Conservation (phyloP, 2,329 filamentous ascomycete genomes). For the Stemphylium beticola region DNA sequence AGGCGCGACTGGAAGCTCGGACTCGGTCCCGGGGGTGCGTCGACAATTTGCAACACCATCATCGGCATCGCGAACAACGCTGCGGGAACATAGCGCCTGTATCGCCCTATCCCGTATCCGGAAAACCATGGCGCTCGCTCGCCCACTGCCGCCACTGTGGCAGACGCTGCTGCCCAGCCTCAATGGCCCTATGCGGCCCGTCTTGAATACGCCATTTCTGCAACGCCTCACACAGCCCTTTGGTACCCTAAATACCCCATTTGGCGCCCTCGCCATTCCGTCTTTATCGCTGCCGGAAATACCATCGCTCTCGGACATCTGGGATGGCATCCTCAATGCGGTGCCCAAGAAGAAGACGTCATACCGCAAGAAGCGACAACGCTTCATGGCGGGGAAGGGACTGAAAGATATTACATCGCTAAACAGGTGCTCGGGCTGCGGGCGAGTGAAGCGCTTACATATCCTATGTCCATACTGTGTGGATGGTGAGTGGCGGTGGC, state of each 20-base stretch:
- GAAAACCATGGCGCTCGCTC: conserved; percentile 48
- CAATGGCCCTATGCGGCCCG: conserved; percentile 50
- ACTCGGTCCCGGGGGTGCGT: conserved; percentile 20
- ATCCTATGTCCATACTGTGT: conserved; percentile 87
- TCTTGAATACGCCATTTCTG: conserved; percentile 50
- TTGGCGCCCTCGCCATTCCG: conserved; percentile 52
- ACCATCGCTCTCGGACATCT: conserved; percentile 74
- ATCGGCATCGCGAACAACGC: conserved; percentile 15
- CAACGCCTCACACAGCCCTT: conserved; percentile 56
- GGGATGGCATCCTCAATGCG: conserved; percentile 89
- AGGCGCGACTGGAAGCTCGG: conserved; percentile 34
- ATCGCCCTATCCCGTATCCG: background rate
- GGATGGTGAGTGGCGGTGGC: conserved; percentile 66
- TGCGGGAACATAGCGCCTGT: conserved; percentile 4
- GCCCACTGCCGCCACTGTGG: conserved; percentile 52
- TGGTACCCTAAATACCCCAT: conserved; percentile 69
- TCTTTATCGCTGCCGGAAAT: conserved; percentile 55
- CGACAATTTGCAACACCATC: conserved; percentile 40
- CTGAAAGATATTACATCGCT: conserved; percentile 87
- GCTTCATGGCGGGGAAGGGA: conserved; percentile 94
- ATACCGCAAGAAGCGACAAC: conserved; percentile 90
- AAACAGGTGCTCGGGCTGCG: conserved; percentile 89
- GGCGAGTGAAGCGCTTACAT: conserved; percentile 85
- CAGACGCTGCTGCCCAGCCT: conserved; percentile 62
- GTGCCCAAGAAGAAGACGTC: conserved; percentile 99